Base-by-base conservation (phyloP, 345 rosid species). In the Rubroshorea leprosula region DNA sequence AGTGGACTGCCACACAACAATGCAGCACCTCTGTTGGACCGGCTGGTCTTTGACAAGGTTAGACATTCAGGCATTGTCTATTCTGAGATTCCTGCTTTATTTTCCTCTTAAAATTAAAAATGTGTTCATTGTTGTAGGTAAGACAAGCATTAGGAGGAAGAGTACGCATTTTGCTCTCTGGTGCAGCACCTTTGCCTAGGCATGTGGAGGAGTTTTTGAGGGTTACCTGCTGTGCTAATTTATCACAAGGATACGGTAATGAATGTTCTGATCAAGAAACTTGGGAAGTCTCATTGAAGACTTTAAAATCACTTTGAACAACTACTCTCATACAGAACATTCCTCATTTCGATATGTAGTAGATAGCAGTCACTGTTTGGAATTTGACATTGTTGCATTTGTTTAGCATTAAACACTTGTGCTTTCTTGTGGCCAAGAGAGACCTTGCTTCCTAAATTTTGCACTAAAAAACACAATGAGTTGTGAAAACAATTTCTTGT, bases 201-300 rank as follows among this genome's bases (percentile, higher is more conserved):
- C 87, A 89, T 43, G 97, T 89, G n/a, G 95, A 86, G 65, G 97
- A 89, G 71, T 89, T 89, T 51, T 23, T 89, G 51, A 75, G 97
- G 74, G 88, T 89, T 69, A 80, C 81, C 15, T 78, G 86, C 67
- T 81, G 94, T 61, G 78, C 96, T 64, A 80, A 80, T 49, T 75
- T 93, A 39, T 77, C 99, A 38, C 99, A 93, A 72, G 99, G 99
- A 69, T 93, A 93, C 56, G 99, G 96, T 89, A 81, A n/a, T 41
- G 29, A 71, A 84, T 39, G 10, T 41, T 59, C 19, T 13, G 25
- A 51, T 43, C 43, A n/a, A n/a, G n/a, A n/a, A n/a, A n/a, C n/a
- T n/a, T n/a, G n/a, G n/a, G n/a, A n/a, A n/a, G n/a, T n/a, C n/a
- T n/a, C n/a, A n/a, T n/a, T n/a, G n/a, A n/a, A n/a, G n/a, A n/a